phyloP scores from a whole-genome alignment of 116 monocot species.

The Phalaenopsis hybrid region DNA sequence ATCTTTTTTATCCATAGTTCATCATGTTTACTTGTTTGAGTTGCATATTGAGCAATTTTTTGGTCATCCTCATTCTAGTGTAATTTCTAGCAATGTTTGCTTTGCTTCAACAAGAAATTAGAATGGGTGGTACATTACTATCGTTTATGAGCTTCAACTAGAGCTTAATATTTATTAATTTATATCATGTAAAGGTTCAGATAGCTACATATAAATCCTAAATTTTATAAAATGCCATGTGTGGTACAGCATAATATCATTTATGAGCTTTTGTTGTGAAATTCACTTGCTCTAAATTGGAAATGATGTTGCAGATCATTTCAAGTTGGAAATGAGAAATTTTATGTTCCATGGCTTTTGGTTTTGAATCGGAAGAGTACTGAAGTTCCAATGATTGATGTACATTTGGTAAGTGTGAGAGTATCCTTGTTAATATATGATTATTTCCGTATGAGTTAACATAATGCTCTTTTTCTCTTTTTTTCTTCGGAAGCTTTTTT shows the following conservation, averaged over 20 bases:
- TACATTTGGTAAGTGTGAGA: conserved; percentile 65
- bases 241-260: background rate
- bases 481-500: background rate
- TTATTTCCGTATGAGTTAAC: background rate
- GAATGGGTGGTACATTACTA: too few relatives aligned
- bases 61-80: too few relatives aligned
- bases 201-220: background rate
- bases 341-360: conserved; percentile 88
- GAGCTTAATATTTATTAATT: too few relatives aligned
- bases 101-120: too few relatives aligned
- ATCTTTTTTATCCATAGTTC: too few relatives aligned
- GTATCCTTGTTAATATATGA: background rate
- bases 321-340: conserved; percentile 96
- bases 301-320: conserved; percentile 58
- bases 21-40: too few relatives aligned
- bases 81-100: too few relatives aligned
- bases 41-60: too few relatives aligned
- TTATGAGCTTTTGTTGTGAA: background rate
- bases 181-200: background rate
- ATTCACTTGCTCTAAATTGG: background rate
- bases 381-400: conserved; percentile 96
- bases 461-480: background rate
- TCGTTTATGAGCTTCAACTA: too few relatives aligned
- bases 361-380: conserved; percentile 92
- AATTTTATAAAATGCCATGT: background rate